A percentile compares a stretch with the other conserved stretches of the same genome.
These are phyloP conservation scores for Chlamydomonas eustigma DNA, from an alignment of 139 green algal genomes.

Conservation along the genomic window DNA sequence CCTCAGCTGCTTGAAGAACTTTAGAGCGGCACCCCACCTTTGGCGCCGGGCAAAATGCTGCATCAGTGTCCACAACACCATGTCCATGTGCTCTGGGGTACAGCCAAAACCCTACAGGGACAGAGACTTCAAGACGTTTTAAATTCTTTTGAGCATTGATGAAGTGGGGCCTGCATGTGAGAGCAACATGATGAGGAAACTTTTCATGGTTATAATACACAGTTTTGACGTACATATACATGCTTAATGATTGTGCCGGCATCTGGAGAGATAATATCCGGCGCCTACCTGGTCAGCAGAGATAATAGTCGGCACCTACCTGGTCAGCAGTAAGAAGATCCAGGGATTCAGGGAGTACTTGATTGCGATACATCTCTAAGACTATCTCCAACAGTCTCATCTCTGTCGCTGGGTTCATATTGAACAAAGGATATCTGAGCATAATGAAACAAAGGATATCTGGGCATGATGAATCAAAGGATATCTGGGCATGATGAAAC, in stretches of 20 bases:
- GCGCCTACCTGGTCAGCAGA: slow-evolving; percentile 17
- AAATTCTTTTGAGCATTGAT: too few relatives aligned
- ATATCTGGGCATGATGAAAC: too few relatives aligned
- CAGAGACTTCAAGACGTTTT: too few relatives aligned
- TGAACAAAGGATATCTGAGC: too few relatives aligned
- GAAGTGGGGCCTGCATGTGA: too few relatives aligned
- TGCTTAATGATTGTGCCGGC: too few relatives aligned
- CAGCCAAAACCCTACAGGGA: slow-evolving; percentile 23
- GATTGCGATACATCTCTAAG: slow-evolving; percentile 33
- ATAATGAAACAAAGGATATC: too few relatives aligned
- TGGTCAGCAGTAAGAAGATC: slow-evolving; percentile 27
- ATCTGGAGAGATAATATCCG: too few relatives aligned
- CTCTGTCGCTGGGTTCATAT: slow-evolving; percentile 35
- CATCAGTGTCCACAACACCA: slow-evolving; percentile 38
- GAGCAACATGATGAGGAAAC: too few relatives aligned
- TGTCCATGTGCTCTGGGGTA: slow-evolving; percentile 45
- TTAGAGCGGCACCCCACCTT: slow-evolving; percentile 35
- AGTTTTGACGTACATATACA: too few relatives aligned
- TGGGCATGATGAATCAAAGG: too few relatives aligned
- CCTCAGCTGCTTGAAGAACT: slow-evolving; percentile 33
- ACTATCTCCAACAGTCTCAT: slow-evolving; percentile 30
- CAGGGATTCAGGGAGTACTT: slow-evolving; percentile 32
- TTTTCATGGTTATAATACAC: too few relatives aligned
- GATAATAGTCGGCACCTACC: slow-evolving; percentile 15
- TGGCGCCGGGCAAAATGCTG: slow-evolving; percentile 42